phyloP scores from a whole-genome alignment of 2,329 filamentous ascomycete species.

The Diaporthe destruens region DNA sequence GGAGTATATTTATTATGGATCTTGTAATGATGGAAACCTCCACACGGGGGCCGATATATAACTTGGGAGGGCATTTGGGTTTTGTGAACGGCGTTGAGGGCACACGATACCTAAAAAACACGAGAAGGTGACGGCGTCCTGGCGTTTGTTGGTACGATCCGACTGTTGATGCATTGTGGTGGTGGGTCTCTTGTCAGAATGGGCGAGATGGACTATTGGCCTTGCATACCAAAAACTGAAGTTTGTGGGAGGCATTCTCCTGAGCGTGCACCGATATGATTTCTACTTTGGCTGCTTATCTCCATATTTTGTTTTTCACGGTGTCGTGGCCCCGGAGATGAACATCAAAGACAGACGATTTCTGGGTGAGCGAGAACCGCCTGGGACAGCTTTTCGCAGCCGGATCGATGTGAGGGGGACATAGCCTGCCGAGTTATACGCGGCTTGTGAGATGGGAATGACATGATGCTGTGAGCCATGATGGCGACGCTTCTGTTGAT shows the following conservation, averaged over 20 bases:
- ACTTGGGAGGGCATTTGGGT: neutral
- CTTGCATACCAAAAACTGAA: slow-evolving; percentile 4
- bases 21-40: slow-evolving; percentile 20
- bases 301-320: neutral
- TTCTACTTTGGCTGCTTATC: neutral
- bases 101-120: slow-evolving; percentile 10
- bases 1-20: slow-evolving; percentile 7
- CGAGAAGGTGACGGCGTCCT: slow-evolving; percentile 12
- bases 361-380: too few relatives aligned
- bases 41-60: slow-evolving; percentile 2
- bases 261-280: slow-evolving; percentile 2
- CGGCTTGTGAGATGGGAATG: neutral
- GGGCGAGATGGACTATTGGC: neutral
- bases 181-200: neutral
- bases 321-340: neutral
- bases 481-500: neutral
- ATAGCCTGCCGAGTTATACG: neutral
- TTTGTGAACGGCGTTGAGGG: slow-evolving; percentile 14
- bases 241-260: slow-evolving; percentile 15
- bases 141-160: neutral
- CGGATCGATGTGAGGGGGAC: neutral
- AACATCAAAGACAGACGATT: neutral
- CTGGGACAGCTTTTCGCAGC: neutral
- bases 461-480: neutral
- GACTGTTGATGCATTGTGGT: neutral